These are phyloP conservation scores for Paramecium biaurelia DNA, from an alignment of 73 alveolate species.

Conservation along the genomic window DNA sequence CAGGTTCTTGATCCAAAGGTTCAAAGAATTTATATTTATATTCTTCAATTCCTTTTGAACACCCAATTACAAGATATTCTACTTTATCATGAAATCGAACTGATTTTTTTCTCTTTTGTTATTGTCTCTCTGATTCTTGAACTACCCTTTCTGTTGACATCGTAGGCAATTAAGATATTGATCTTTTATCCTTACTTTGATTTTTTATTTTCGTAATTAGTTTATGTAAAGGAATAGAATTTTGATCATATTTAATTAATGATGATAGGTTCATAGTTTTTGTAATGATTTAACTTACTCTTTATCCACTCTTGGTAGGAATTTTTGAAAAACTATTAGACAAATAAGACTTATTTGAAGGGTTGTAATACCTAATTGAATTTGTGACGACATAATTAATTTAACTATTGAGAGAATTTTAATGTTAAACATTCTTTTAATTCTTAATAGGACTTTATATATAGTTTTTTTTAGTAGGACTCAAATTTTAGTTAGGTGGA, in stretches of 20 bases:
- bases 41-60: neutral
- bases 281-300: neutral
- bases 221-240: neutral
- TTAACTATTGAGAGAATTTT: neutral
- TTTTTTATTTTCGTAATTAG: neutral
- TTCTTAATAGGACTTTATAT: neutral
- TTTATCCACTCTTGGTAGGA: neutral
- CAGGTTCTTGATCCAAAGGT: neutral
- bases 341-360: neutral
- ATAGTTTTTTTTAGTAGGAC: neutral
- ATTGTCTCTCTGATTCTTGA: neutral
- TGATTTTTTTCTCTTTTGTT: neutral
- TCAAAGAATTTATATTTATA: neutral
- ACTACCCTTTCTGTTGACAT: neutral
- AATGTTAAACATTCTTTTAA: neutral
- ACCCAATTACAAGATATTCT: neutral
- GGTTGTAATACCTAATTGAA: neutral
- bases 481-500: neutral
- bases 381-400: neutral
- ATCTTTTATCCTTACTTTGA: neutral
- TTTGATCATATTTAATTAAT: neutral
- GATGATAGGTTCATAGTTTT: neutral
- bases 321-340: neutral
- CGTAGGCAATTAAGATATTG: neutral
- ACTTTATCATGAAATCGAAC: conserved; percentile 26